Conservation (phyloP, 768 basidiomycete species). For the Mycena polygramma region DNA sequence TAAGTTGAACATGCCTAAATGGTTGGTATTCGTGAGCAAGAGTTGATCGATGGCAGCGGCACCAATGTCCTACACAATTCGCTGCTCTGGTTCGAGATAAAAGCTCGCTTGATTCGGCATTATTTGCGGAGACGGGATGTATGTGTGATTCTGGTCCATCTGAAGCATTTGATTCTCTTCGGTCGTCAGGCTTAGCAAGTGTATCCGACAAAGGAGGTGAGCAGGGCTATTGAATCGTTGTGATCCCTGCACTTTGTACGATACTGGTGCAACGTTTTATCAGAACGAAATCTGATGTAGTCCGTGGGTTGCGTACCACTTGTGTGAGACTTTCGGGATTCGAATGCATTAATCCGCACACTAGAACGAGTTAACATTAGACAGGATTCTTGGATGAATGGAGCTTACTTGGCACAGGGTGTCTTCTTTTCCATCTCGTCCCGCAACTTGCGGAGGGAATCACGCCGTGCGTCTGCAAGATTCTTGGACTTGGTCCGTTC, state of each 20-base stretch:
- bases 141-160: constrained; percentile 45
- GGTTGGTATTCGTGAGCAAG: constrained; percentile 11
- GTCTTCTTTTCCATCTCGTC: constrained; percentile 13
- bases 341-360: constrained; percentile 8
- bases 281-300: background rate
- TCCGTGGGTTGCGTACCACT: background rate
- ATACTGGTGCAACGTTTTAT: background rate
- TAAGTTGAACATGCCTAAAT: constrained; percentile 54
- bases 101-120: constrained; percentile 41
- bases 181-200: constrained; percentile 47
- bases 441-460: background rate
- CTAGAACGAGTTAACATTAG: background rate
- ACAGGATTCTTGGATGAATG: background rate
- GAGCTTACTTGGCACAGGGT: constrained; percentile 19
- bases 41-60: background rate
- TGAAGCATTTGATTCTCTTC: constrained; percentile 52
- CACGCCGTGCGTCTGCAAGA: background rate
- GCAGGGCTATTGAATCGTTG: constrained; percentile 7
- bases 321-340: background rate
- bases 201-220: constrained; percentile 46
- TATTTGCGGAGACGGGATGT: constrained; percentile 48
- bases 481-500: background rate
- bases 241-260: constrained; percentile 13
- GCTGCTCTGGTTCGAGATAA: constrained; percentile 35
- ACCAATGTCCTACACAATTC: constrained; percentile 54